Conservation (phyloP, 2,329 filamentous ascomycete species). For the Aspergillus fumigatus region DNA sequence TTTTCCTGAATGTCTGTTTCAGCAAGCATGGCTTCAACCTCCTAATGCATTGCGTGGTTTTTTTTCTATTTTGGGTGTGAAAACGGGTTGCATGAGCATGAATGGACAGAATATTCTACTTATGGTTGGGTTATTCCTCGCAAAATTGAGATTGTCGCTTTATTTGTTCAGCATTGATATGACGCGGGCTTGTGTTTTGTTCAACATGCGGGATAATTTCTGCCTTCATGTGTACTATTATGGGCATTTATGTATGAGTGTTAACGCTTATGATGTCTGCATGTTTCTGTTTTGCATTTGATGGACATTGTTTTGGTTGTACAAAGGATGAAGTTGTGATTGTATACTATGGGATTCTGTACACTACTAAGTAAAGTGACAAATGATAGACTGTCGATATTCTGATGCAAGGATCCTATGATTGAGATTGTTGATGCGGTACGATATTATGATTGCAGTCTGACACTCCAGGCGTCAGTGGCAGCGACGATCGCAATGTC, state of each 20-base stretch:
- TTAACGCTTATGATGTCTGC: neutral
- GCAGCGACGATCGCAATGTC: neutral
- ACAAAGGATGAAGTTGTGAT: neutral
- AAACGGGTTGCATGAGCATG: constrained; percentile 13
- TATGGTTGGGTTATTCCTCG: constrained; percentile 4
- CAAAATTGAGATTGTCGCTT: neutral
- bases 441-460: neutral
- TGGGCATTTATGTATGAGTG: neutral
- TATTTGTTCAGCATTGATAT: neutral
- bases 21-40: constrained; percentile 6
- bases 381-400: neutral
- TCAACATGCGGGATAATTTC: neutral
- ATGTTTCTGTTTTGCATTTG: neutral
- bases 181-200: neutral
- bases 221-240: neutral
- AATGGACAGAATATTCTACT: constrained; percentile 12
- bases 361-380: neutral
- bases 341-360: neutral
- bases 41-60: constrained; percentile 9
- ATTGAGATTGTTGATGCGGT: neutral
- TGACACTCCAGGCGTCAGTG: neutral
- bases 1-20: constrained; percentile 4
- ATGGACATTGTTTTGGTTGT: neutral
- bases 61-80: neutral
- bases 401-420: neutral